phyloP scores from a whole-genome alignment of 2,329 filamentous ascomycete genomes.

The Fusarium gaditjirri region DNA sequence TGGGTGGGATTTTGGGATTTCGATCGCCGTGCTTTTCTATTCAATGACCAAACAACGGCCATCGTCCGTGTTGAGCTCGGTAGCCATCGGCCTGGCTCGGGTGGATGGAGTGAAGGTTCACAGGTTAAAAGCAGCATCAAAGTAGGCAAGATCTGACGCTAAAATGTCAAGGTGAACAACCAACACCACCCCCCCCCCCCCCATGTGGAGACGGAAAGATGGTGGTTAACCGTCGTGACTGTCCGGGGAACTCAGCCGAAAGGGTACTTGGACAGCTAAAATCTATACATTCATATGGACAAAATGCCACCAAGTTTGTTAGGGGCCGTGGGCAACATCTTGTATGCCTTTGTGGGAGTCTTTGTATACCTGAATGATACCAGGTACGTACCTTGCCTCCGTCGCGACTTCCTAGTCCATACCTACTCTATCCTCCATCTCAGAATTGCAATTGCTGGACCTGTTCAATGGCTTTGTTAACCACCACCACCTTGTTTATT shows the following conservation, averaged over 20 bases:
- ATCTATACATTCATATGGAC: background rate
- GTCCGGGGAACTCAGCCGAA: background rate
- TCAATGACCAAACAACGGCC: conserved; percentile 20
- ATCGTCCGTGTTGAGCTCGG: conserved; percentile 46
- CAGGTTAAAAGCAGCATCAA: background rate
- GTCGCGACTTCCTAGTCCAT: background rate
- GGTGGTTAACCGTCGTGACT: conserved; percentile 16
- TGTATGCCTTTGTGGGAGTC: background rate
- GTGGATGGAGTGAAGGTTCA: conserved; percentile 45
- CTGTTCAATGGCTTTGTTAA: background rate
- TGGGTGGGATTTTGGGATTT: background rate
- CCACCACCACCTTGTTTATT: background rate
- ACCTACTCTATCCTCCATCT: background rate
- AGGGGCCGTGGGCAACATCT: background rate
- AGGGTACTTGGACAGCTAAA: background rate
- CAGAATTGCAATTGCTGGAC: background rate
- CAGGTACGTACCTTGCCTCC: background rate
- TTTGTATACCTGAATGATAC: conserved; percentile 1
- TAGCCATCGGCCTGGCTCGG: conserved; percentile 51
- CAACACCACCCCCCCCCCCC: too few relatives aligned
- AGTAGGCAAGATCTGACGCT: conserved; percentile 22
- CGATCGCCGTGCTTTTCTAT: background rate
- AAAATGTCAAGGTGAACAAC: conserved; percentile 19
- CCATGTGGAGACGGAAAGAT: conserved; percentile 4
- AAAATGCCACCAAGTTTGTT: background rate